Evolutionary conservation across 768 basidiomycete species (phyloP).

Genomic region (Macrolepiota albuminosa): DNA sequence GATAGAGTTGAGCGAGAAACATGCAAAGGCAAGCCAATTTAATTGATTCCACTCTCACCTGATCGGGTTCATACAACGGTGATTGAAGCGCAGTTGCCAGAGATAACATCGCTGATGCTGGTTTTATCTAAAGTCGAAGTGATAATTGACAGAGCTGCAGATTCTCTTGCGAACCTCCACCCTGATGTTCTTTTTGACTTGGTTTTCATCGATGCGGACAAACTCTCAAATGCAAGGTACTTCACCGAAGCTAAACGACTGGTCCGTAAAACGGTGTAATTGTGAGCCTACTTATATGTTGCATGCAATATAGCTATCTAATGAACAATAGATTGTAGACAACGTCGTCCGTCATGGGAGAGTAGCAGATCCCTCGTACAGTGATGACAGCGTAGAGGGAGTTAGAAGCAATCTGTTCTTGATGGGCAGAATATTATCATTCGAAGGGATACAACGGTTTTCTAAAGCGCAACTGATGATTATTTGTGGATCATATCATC

Average conservation of each 20-base stretch:
- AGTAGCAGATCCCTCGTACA: conserved; percentile 35
- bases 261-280: conserved; percentile 58
- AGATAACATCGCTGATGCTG: conserved; percentile 52
- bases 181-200: conserved; percentile 55
- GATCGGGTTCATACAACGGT: neutral
- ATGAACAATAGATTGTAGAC: conserved; percentile 44
- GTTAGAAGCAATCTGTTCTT: conserved; percentile 25
- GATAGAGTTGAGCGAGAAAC: conserved; percentile 39
- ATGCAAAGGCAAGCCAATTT: conserved; percentile 36
- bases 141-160: conserved; percentile 46
- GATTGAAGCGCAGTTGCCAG: conserved; percentile 39
- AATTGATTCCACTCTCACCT: neutral
- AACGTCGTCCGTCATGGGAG: conserved; percentile 52
- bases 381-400: conserved; percentile 36
- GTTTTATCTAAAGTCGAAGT: conserved; percentile 41
- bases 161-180: conserved; percentile 43
- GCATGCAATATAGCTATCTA: neutral
- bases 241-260: conserved; percentile 59
- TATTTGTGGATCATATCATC: neutral
- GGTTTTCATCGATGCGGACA: conserved; percentile 72
- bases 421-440: no score
- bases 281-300: conserved; percentile 27
- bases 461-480: neutral
- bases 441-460: no score
- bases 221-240: conserved; percentile 48